Percentiles rank a stretch among this genome's conserved stretches.
Conservation (phyloP, 2,329 filamentous ascomycete genomes). For the Pseudogymnoascus sp. region DNA sequence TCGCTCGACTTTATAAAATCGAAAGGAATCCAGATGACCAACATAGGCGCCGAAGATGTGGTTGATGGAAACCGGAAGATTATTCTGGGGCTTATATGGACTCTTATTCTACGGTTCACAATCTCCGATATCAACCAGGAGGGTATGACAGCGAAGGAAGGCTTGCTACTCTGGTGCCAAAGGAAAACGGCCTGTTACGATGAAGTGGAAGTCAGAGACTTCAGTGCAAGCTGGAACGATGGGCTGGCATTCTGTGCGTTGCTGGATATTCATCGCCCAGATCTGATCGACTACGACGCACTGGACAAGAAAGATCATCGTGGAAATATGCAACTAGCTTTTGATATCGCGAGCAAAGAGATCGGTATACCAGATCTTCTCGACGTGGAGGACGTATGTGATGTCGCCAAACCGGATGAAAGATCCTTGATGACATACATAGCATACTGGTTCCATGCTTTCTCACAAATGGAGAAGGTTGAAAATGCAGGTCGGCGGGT, state of each 20-base stretch:
- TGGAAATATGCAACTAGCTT: slow-evolving; percentile 96
- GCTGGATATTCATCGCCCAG: slow-evolving; percentile 91
- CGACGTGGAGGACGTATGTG: slow-evolving; percentile 96
- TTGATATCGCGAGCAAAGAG: slow-evolving; percentile 90
- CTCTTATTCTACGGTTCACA: slow-evolving; percentile 91
- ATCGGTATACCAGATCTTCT: slow-evolving; percentile 94
- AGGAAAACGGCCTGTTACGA: slow-evolving; percentile 98
- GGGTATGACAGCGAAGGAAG: slow-evolving; percentile 95
- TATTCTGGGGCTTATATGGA: slow-evolving; percentile 95
- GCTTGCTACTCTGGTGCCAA: slow-evolving; percentile 92
- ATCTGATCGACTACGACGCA: slow-evolving; percentile 92
- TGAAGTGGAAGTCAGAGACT: slow-evolving; percentile 90
- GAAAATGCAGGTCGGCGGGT: slow-evolving; percentile 94
- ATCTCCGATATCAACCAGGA: slow-evolving; percentile 98
- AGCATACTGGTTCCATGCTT: slow-evolving; percentile 99
- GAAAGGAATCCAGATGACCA: slow-evolving; percentile 91
- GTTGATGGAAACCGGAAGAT: slow-evolving; percentile 98
- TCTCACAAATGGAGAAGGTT: slow-evolving; percentile 97
- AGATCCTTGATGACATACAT: slow-evolving; percentile 98
- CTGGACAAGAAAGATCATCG: slow-evolving; percentile 90
- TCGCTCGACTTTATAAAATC: slow-evolving; percentile 88
- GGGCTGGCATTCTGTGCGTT: slow-evolving; percentile 93
- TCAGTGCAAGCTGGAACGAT: slow-evolving; percentile 94
- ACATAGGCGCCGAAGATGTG: slow-evolving; percentile 96
- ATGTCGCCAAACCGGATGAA: slow-evolving; percentile 92